Base-by-base conservation (phyloP, 129 eudicot species). In the Lactuca sativa region DNA sequence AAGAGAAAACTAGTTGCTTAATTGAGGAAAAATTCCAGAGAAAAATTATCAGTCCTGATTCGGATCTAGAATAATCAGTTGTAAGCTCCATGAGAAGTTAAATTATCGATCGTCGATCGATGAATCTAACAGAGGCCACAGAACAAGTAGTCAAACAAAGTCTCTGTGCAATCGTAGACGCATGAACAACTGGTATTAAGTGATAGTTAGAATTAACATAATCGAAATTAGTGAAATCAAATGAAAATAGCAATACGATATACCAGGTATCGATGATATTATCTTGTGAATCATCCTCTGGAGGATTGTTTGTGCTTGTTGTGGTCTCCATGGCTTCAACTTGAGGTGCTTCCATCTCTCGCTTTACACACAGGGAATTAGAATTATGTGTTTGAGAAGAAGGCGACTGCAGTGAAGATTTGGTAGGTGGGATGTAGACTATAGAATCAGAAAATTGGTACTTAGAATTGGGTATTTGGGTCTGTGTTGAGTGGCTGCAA, bases 261-360 rank as follows among this genome's bases (percentile, higher is more conserved):
- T 77, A 89, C 93, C 91, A 86, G 68, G 86, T 47, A 66, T 87
- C 77, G 36, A 81, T 53, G 41, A 73, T 63, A 41, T 56, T 84
- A 54, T 84, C 85, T 59, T 75, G 88, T 16, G 74, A 75, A 67
- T 86, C 91, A 3, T 76, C 84, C 70, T 57, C 47, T 18, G 84
- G 80, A 72, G 88, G 88, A 9, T 62, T 52, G 70, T 74, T 69
- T 37, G 44, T 38, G 74, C 63, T 74, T 37, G 82, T 74, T 37
- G 82, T 48, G 69, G 52, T 74, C 5, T 84, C 86, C 71, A 87
- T 87, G 52, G 95, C 66, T 74, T 90, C 85, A 13, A 65, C 80
- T 74, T 68, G 57, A 32, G 97, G 95, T 57, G 97, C 78, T 41
- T 87, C 95, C 97, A 87, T 90, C 36, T 48, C 48, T 41, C 41